Base-by-base conservation (phyloP, 129 eudicot species). In the Chrysanthemum lavandulifolium region DNA sequence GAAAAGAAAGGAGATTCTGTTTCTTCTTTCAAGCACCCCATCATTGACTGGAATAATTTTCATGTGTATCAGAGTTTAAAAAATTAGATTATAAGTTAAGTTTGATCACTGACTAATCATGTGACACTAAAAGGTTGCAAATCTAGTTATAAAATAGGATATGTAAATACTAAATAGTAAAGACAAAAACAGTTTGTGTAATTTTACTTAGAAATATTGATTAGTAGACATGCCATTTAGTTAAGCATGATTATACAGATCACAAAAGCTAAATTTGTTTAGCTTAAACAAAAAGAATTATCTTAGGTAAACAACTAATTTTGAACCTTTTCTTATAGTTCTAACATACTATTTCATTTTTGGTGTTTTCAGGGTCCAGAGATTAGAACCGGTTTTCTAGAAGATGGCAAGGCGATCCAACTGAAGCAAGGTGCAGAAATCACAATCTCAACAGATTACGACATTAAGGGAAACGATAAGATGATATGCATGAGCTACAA, bases 401-500 rank as follows among this genome's bases (percentile, higher is more conserved):
- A 86, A 76, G 90, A 80, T 77, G 85, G 87, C 12, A 86, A 82
- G 76, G 76, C 86, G 5, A 77, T 82, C 29, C 78, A 78, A 66
- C 83, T 86, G 2, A 80, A 48, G 55, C 85, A 83, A 29, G 87
- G 85, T 19, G 74, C 67, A 59, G 87, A 86, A 68, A 86, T 86
- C 68, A 83, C 76, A 27, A 86, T 86, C 79, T 68, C 85, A 13
- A 82, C 87, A 18, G 87, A 86, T 43, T 86, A 82, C 63, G 76
- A 75, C 53, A 71, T 86, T 4, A 73, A 86, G 52, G 91, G 91
- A 1, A 80, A 86, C n/a, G 69, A 67, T 10, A 59, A 68, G 36
- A 80, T 54, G 78, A 86, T 86, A 51, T 83, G 87, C 29, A 86
- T 86, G 87, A 86, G 87, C 80, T 86, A 86, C 79, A 86, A 86